Conservation (phyloP, 495 filamentous ascomycete genomes). For the Evernia prunastri region DNA sequence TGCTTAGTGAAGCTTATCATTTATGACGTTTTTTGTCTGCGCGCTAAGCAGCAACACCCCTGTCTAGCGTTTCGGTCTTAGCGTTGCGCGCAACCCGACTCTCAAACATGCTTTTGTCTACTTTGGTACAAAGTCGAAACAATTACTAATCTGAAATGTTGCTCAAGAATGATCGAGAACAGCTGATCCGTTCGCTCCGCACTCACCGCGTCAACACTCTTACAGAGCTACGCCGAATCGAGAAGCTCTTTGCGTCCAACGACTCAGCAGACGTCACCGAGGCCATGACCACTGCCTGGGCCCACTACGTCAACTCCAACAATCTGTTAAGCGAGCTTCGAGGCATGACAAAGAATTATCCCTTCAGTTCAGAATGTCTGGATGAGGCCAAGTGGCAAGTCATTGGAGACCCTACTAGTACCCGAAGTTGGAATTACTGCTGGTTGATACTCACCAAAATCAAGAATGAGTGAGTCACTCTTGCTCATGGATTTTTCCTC, state of each 20-base stretch:
- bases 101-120: neutral
- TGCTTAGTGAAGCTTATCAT: neutral
- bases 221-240: conserved; percentile 67
- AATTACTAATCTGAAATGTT: conserved; percentile 18
- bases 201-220: conserved; percentile 66
- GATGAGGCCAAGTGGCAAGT: conserved; percentile 63
- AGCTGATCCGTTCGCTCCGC: conserved; percentile 47
- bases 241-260: conserved; percentile 53
- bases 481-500: neutral
- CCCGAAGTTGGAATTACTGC: conserved; percentile 69
- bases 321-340: conserved; percentile 67
- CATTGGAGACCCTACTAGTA: conserved; percentile 55
- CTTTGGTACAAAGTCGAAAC: neutral
- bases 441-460: conserved; percentile 70
- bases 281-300: conserved; percentile 67
- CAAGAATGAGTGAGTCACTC: conserved; percentile 51
- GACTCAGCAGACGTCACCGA: conserved; percentile 51
- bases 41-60: neutral
- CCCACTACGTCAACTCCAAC: conserved; percentile 66
- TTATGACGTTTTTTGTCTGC: neutral
- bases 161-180: conserved; percentile 42
- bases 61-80: conserved; percentile 13
- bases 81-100: conserved; percentile 3
- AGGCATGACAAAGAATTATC: conserved; percentile 62
- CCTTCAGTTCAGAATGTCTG: conserved; percentile 62